Conservation (phyloP, 768 basidiomycete species). For the Chlorophyllum brunneum region DNA sequence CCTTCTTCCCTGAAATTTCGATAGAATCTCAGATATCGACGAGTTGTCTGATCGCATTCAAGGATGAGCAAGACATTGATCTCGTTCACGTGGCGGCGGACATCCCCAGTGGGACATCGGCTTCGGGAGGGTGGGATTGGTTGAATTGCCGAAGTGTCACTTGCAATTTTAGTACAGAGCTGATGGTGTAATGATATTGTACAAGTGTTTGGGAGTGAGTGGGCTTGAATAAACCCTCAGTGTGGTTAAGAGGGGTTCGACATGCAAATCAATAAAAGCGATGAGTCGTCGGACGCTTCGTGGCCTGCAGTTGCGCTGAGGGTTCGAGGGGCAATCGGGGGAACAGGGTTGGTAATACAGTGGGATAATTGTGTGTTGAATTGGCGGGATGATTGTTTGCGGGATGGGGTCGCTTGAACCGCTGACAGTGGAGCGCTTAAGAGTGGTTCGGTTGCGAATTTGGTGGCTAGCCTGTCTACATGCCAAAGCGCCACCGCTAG, state of each 20-base stretch:
- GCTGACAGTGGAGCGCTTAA: not conserved
- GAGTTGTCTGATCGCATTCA: too few relatives aligned
- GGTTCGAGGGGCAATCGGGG: not conserved
- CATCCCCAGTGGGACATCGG: not conserved
- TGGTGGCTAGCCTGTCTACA: not conserved
- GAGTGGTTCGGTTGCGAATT: not conserved
- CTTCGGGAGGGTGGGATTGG: not conserved
- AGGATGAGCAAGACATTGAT: not conserved
- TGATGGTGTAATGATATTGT: not conserved
- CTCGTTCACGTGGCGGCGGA: not conserved
- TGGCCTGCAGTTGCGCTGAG: not conserved
- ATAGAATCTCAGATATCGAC: too few relatives aligned
- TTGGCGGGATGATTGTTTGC: not conserved
- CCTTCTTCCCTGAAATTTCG: too few relatives aligned
- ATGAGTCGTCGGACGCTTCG: not conserved
- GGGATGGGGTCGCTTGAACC: slow-evolving; percentile 6
- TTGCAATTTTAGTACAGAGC: not conserved
- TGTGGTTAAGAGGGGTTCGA: not conserved
- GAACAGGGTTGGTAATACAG: slow-evolving; percentile 1
- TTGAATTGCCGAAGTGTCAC: not conserved
- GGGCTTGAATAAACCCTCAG: not conserved
- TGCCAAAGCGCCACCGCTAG: not conserved
- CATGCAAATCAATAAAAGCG: not conserved
- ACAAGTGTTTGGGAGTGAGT: not conserved
- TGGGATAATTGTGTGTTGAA: not conserved